Evolutionary conservation across 371 early-diverging fungal species (phyloP), one percentile per base, ranked within the genome.

Genomic region (Mortierella sp.): DNA sequence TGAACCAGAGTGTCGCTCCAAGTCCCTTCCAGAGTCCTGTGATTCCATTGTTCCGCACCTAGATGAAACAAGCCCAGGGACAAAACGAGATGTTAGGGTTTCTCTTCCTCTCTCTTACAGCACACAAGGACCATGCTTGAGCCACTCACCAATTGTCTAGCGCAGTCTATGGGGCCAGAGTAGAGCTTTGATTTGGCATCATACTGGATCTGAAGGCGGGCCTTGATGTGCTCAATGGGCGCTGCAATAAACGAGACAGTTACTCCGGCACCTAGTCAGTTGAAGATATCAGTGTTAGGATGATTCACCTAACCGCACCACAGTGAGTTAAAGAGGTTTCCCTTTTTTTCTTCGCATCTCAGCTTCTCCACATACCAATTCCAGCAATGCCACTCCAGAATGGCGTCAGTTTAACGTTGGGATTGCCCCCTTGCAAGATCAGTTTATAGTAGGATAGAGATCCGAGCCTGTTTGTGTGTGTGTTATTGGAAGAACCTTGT

Each of bases 161-260:
- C 92, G 72, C 96, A 95, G 65, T 96, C 93, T 39, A 95, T 83
- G 0, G 97, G 97, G 0, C 97, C 95, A 2, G 72, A 78, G 68
- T 94, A 97, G n/a, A 84, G 62, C 50, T 86, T 88, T 30, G 87
- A 85, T 12, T 76, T 83, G 5, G 86, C 82, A 62, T 92, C 89
- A 70, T 98, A 98, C 71, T 98, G 98, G 37, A 95, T 91, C 70
- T 98, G 97, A 50, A 96, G 83, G 51, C 93, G 83, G 15, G 93
- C 87, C 57, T 93, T 92, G 63, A 92, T 83, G 43, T 90, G 89
- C 56, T 97, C 97, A 5, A 97, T 92, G 0, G 97, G 97, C 1
- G 96, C 93, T 6, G 98, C 97, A 0, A 97, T 88, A 81, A 97
- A 90, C 1, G 93, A 90, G 0, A 96, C 97, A 0, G 93, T 92